Evolutionary conservation across 306 rosid genomes (phyloP).

Genomic region (Rosa chinensis): DNA sequence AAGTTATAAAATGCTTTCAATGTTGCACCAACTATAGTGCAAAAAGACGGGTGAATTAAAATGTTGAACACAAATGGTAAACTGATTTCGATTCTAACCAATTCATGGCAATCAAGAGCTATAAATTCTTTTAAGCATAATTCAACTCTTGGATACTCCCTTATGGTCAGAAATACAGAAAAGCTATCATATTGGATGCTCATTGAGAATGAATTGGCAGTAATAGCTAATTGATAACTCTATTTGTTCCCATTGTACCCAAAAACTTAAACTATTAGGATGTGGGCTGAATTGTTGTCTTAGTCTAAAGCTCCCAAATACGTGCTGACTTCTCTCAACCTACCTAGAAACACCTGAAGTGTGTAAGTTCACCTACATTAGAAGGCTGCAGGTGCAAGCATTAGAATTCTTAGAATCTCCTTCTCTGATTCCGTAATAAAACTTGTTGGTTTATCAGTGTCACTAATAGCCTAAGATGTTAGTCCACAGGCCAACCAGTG

Average conservation of each 20-base stretch:
- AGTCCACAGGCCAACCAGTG: background rate
- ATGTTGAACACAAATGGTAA: background rate
- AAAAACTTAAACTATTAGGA: background rate
- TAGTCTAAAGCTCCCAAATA: background rate
- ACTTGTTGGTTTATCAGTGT: background rate
- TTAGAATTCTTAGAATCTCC: background rate
- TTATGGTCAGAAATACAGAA: background rate
- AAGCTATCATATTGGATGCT: background rate
- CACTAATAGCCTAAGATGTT: background rate
- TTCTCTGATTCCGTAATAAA: background rate
- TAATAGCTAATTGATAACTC: background rate
- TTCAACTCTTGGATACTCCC: background rate
- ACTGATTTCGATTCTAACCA: background rate
- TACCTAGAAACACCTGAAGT: background rate
- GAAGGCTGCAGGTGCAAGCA: background rate
- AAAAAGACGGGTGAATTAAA: background rate
- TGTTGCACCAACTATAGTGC: background rate
- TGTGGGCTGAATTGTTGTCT: background rate
- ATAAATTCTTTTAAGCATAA: background rate
- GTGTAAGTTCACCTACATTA: background rate
- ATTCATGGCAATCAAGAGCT: slow-evolving; percentile 1
- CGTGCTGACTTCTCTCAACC: background rate
- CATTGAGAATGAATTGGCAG: background rate
- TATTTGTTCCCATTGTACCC: background rate
- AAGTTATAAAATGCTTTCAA: background rate